phyloP scores from a whole-genome alignment of 2,329 filamentous ascomycete species.

The Colletotrichum ledebouriae region DNA sequence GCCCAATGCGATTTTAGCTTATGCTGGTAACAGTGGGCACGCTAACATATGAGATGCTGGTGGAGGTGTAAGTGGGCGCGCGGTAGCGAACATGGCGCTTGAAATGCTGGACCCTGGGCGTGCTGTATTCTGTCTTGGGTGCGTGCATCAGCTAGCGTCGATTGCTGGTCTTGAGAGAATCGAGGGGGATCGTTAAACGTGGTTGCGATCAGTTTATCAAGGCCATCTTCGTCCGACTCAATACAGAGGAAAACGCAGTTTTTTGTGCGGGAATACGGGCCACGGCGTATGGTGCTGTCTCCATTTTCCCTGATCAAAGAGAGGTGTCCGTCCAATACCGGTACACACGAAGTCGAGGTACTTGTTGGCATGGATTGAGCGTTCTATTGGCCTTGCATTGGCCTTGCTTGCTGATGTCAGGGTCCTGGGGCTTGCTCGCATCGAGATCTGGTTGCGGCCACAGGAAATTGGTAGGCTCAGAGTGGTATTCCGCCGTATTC shows the following conservation, averaged over 20 bases:
- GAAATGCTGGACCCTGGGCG: slow-evolving; percentile 38
- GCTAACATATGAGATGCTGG: no score
- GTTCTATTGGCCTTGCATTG: slow-evolving; percentile 22
- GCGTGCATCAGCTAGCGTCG: slow-evolving; percentile 38
- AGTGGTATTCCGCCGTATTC: slow-evolving; percentile 8
- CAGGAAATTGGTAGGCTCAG: not conserved
- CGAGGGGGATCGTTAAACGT: slow-evolving; percentile 25
- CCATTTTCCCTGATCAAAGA: slow-evolving; percentile 19
- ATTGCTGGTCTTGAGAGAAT: slow-evolving; percentile 24
- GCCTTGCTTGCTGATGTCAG: slow-evolving; percentile 39
- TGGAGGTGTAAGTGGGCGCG: slow-evolving; percentile 34
- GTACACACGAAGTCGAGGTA: slow-evolving; percentile 34
- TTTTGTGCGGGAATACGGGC: slow-evolving; percentile 37
- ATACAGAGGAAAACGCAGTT: slow-evolving; percentile 24
- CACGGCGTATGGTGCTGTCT: slow-evolving; percentile 23
- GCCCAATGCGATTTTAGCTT: no score
- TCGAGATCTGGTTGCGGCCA: slow-evolving; percentile 38
- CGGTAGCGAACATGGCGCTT: slow-evolving; percentile 35
- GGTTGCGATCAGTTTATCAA: slow-evolving; percentile 34
- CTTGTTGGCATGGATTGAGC: slow-evolving; percentile 33
- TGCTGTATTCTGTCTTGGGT: slow-evolving; percentile 22
- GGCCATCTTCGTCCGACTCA: slow-evolving; percentile 31
- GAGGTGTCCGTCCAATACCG: slow-evolving; percentile 18
- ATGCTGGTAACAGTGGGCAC: no score
- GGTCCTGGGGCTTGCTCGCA: slow-evolving; percentile 40